Base-by-base conservation (phyloP, 169 alveolate species). In the Plasmodium malariae region DNA sequence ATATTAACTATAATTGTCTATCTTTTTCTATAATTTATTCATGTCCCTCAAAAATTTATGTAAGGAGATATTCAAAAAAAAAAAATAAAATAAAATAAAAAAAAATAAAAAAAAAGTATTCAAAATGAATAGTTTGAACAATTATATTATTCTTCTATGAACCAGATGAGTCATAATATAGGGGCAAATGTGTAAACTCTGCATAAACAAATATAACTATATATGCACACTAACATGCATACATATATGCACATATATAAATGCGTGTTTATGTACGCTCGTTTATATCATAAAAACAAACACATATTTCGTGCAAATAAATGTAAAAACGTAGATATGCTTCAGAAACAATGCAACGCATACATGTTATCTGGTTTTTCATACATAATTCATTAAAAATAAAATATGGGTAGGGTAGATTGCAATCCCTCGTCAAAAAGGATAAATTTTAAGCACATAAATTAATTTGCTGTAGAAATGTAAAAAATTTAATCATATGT, bases 401-500 rank as follows among this genome's bases (percentile, higher is more conserved):
- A 60, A 60, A 21, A 60, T 24, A 11, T 21, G 11, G 12, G 7
- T 17, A 55, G 26, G 17, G 65, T 7, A 26, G 37, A 45, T 51
- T 51, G 11, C 14, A n/a, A 5, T 9, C 21, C 6, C 62, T 51
- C 21, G 11, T 6, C 6, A 51, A 51, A 51, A 51, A 11, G 11
- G 14, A 3, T 9, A 6, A 5, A 3, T n/a, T 3, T 6, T 5
- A 51, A 6, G 12, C 45, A 60, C 71, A 9, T 24, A 60, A 60
- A 60, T 60, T 26, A 60, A 60, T 60, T 26, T 28, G 17, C 28
- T 30, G 9, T 60, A n/a, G 6, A 51, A 55, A 55, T 6, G 49
- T 60, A 60, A 60, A 60, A 60, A 60, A 60, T 60, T 21, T 60
- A 60, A 60, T 51, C 62, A 51, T 51, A n/a, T n/a, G 62, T 51